Evolutionary conservation across 805 yeast species (phyloP).

Genomic region (Sugiyamaella qingdaonensis): DNA sequence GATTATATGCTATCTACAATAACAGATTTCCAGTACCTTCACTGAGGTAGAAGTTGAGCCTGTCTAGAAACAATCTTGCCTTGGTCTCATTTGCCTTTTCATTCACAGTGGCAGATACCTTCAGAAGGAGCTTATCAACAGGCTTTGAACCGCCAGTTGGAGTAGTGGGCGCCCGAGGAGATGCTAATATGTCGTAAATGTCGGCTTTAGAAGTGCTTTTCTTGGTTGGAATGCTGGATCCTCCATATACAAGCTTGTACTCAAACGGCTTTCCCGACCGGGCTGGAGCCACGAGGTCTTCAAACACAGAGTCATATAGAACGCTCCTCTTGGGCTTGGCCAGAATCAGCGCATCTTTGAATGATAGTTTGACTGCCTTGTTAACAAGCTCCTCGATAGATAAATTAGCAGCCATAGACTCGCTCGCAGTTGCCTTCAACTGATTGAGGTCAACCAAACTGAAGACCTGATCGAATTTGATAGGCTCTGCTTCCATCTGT

Average conservation of each 20-base stretch:
- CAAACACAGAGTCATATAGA: slow-evolving; percentile 56
- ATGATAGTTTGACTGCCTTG: slow-evolving; percentile 45
- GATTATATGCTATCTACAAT: slow-evolving; percentile 6
- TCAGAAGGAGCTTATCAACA: slow-evolving; percentile 22
- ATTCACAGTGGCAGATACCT: slow-evolving; percentile 30
- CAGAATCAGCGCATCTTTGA: slow-evolving; percentile 37
- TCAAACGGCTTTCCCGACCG: slow-evolving; percentile 37
- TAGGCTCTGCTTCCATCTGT: slow-evolving; percentile 11
- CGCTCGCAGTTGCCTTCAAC: slow-evolving; percentile 20
- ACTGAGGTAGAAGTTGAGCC: slow-evolving; percentile 28
- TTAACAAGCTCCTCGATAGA: slow-evolving; percentile 36
- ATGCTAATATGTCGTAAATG: slow-evolving; percentile 31
- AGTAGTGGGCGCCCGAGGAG: slow-evolving; percentile 12
- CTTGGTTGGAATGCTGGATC: slow-evolving; percentile 17
- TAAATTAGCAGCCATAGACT: slow-evolving; percentile 27
- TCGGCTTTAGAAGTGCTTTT: slow-evolving; percentile 18
- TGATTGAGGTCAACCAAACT: slow-evolving; percentile 18
- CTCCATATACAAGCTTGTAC: slow-evolving; percentile 32
- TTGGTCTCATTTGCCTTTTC: slow-evolving; percentile 41
- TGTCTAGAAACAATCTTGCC: slow-evolving; percentile 37
- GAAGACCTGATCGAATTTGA: slow-evolving; percentile 15
- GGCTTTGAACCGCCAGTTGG: slow-evolving; percentile 15
- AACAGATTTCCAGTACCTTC: slow-evolving; percentile 23
- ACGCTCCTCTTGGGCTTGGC: slow-evolving; percentile 37
- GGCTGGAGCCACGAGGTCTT: slow-evolving; percentile 50